Evolutionary conservation across 2,329 filamentous ascomycete genomes (phyloP).

Genomic region (Didymosphaeria variabile): DNA sequence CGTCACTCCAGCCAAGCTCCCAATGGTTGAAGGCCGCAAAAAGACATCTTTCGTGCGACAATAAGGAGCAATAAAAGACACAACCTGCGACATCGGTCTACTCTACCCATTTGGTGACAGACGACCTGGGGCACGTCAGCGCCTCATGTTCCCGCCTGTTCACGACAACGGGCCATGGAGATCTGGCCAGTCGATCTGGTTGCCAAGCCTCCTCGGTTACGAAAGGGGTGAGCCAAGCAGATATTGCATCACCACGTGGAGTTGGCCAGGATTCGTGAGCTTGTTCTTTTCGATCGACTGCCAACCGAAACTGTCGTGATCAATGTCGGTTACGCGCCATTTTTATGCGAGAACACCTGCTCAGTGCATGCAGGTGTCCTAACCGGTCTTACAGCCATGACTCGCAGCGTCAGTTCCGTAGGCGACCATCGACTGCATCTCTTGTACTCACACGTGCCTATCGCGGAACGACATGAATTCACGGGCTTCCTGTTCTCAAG

Average conservation of each 20-base stretch:
- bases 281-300: conserved; percentile 1
- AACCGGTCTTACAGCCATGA: neutral
- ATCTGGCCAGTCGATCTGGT: conserved; percentile 9
- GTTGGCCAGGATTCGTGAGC: conserved; percentile 8
- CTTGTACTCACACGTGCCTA: neutral
- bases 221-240: neutral
- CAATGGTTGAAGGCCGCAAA: neutral
- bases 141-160: neutral
- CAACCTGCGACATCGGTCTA: neutral
- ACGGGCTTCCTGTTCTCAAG: neutral
- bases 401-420: neutral
- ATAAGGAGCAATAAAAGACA: neutral
- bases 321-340: conserved; percentile 1
- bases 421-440: neutral
- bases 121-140: neutral
- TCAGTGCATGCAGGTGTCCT: neutral
- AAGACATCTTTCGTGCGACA: conserved; percentile 4
- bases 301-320: neutral
- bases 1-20: conserved; percentile 1
- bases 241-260: conserved; percentile 6
- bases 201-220: neutral
- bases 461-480: neutral
- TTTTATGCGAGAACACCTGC: neutral
- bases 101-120: neutral
- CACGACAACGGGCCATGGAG: neutral